Evolutionary conservation across 352 stramenopile genomes (phyloP), one percentile per base, ranked within the genome.

Genomic region (Phytophthora macrochlamydospora): DNA sequence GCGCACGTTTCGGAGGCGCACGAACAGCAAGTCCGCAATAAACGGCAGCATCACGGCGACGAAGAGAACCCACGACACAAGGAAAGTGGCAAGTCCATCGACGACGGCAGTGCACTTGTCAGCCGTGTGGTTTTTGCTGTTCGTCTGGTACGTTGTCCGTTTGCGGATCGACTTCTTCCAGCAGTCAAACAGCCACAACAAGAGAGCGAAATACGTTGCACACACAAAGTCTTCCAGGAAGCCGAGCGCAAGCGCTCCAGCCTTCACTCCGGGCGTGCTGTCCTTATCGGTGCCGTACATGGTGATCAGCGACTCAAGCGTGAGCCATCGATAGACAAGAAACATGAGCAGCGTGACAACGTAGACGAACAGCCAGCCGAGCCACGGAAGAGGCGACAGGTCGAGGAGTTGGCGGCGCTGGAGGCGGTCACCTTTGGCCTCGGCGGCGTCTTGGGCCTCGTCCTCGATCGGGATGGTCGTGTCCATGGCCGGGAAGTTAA

Each of bases 211-310:
- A 49, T 73, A 67, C 3, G 73, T 73, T 1, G 65, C 38, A 2
- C 75, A 71, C 7, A 78, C 57, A 14, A 75, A 70, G 56, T 88
- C 79, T 56, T 88, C 71, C 7, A 85, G 44, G 45, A 80, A 46
- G 0, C 74, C 79, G 1, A 85, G 56, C 2, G 43, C 8, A 29
- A 84, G 33, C 1, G 69, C 72, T 31, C 30, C 33, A n/a, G 57
- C 28, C 7, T 67, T 31, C 49, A 75, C 63, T 12, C 12, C 48
- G 11, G 49, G 30, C 0, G 66, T 81, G 6, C 40, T 52, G n/a
- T 78, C 59, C 12, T 70, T 51, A 6, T 14, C 5, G n/a, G 44
- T 38, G 9, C 62, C 67, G 30, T 82, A 79, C n/a, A 62, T 60
- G 2, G 61, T 51, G 11, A 87, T 29, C n/a, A 86, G 52, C 0